Base-by-base conservation (phyloP, 441 rosid species). In the Euphorbia corollata region DNA sequence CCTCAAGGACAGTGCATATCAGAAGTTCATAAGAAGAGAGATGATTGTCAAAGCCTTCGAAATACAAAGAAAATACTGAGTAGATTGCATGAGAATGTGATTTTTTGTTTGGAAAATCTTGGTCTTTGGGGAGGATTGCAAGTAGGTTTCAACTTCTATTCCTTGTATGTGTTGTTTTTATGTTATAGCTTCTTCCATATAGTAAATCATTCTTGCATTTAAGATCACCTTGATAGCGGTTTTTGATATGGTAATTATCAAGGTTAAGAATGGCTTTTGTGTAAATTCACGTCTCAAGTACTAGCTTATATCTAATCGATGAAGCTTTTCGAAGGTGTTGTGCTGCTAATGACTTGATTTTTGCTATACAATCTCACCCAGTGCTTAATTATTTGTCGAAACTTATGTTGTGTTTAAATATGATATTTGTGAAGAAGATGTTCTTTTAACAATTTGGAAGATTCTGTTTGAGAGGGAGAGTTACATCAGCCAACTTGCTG, bases 41-140 rank as follows among this genome's bases (percentile, higher is more conserved):
- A 71, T 73, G 84, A 80, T 76, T 74, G 64, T 73, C 85, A 73
- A 74, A 84, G 59, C 68, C 76, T 80, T 76, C 85, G 74, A 76
- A 89, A 64, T 72, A 83, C 84, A 69, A 89, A 78, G 81, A 86
- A 57, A 68, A 55, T 76, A 73, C 91, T 94, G 68, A 70, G 45
- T 56, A 82, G 84, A 81, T 73, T 86, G 78, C 97, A 91, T 81
- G 96, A 81, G 12, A 89, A 79, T 77, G 79, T 94, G 72, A 62
- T 82, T 51, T 82, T 80, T 73, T 85, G 85, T 73, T 80, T 85
- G 79, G 80, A 87, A 73, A 87, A 76, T 67, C 91, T 94, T 74
- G 99, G 99, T 74, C 76, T 91, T 61, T 86, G 84, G 80, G 99
- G 99, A 70, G 97, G 92, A 71, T 69, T 79, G 62, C 91, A 86